Evolutionary conservation across 2,329 filamentous ascomycete genomes (phyloP).

Genomic region (Blumeriella jaapii): DNA sequence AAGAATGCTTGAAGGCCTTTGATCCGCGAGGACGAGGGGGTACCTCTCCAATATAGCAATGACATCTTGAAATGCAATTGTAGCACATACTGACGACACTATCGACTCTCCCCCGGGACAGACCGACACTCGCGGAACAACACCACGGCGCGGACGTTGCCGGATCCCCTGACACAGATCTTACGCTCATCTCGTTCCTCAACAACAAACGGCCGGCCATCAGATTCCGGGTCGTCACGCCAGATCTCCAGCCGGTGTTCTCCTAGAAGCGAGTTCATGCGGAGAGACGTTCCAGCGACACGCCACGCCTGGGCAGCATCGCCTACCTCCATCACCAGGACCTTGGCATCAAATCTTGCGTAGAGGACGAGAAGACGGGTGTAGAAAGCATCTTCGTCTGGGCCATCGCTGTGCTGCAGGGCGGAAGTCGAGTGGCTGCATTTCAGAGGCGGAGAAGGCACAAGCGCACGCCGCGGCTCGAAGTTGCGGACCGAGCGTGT

Average conservation of each 20-base stretch:
- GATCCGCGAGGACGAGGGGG: too few species aligned
- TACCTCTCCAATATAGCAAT: too few species aligned
- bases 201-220: conserved; percentile 10
- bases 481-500: conserved; percentile 65
- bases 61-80: not conserved
- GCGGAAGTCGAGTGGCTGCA: not conserved
- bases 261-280: not conserved
- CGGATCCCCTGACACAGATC: conserved; percentile 13
- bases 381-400: conserved; percentile 48
- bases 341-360: conserved; percentile 33
- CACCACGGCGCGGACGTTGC: conserved; percentile 17
- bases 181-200: conserved; percentile 1
- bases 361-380: conserved; percentile 48
- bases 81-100: not conserved
- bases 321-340: conserved; percentile 60
- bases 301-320: conserved; percentile 55
- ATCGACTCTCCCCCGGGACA: not conserved
- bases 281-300: conserved; percentile 31
- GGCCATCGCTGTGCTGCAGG: not conserved
- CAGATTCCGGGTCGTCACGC: conserved; percentile 51
- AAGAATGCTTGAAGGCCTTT: too few species aligned
- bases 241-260: conserved; percentile 47
- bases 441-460: conserved; percentile 39
- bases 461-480: conserved; percentile 72
- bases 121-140: not conserved